These are phyloP conservation scores for Coemansia sp. DNA, from an alignment of 192 early-diverging fungal species.

Conservation along the genomic window DNA sequence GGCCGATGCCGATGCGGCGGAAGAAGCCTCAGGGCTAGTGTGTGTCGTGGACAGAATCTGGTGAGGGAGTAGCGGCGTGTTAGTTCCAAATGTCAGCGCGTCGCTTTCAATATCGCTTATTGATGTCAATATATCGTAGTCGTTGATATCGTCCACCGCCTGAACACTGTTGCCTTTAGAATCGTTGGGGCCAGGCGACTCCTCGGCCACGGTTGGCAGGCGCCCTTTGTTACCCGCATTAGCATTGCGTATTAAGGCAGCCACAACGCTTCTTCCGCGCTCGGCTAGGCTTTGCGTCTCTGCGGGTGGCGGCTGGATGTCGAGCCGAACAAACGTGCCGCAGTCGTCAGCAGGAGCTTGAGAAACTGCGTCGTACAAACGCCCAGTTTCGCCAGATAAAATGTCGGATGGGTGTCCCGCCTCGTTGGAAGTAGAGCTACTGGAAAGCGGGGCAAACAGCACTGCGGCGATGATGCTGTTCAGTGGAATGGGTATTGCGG, in stretches of 20 bases:
- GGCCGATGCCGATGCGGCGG: not conserved
- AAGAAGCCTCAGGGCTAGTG: not conserved
- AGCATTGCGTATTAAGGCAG: not conserved
- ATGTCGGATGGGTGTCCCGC: not conserved
- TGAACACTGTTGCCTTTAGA: not conserved
- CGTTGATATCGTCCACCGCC: not conserved
- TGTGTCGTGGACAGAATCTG: constrained; percentile 6
- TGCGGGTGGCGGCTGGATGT: not conserved
- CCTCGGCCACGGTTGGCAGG: not conserved
- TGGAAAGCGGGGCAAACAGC: not conserved
- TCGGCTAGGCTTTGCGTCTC: constrained; percentile 6
- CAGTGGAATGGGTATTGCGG: constrained; percentile 14
- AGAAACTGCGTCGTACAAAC: not conserved
- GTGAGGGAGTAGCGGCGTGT: not conserved
- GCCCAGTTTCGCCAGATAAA: not conserved
- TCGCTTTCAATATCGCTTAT: constrained; percentile 7
- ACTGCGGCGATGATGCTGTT: constrained; percentile 23
- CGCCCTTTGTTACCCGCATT: not conserved
- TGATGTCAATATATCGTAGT: not conserved
- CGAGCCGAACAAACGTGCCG: constrained; percentile 1
- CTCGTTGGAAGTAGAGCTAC: not conserved
- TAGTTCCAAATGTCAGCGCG: not conserved
- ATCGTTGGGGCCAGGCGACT: not conserved
- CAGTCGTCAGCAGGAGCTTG: not conserved
- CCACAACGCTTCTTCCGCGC: constrained; percentile 6